Conservation (phyloP, 805 yeast genomes). For the Metschnikowia rubicola region DNA sequence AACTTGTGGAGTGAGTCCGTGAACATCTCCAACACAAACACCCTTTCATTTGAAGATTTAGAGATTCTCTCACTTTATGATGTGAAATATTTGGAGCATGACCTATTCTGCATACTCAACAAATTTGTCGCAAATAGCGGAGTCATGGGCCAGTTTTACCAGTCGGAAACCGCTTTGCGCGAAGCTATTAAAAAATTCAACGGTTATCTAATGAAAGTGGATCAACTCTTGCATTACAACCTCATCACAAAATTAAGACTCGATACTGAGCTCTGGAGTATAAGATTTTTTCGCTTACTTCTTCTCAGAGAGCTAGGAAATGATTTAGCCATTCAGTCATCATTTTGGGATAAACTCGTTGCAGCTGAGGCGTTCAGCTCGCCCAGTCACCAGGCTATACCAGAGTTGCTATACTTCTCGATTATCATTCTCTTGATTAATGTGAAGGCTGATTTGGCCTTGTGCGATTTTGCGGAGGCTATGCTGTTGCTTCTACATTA, state of each 20-base stretch:
- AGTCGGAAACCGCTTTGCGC: constrained; percentile 40
- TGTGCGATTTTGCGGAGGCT: constrained; percentile 52
- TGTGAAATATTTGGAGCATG: constrained; percentile 35
- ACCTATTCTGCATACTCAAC: constrained; percentile 42
- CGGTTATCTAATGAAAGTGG: constrained; percentile 46
- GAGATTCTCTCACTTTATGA: constrained; percentile 40
- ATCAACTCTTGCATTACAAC: constrained; percentile 45
- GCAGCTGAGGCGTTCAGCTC: constrained; percentile 19
- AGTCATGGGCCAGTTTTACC: constrained; percentile 31
- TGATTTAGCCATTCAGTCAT: constrained; percentile 29
- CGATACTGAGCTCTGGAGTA: constrained; percentile 53
- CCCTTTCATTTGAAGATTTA: constrained; percentile 25
- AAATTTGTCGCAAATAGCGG: constrained; percentile 41
- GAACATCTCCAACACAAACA: constrained; percentile 11
- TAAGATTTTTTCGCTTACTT: constrained; percentile 48
- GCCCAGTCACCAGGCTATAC: constrained; percentile 17
- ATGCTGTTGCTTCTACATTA: constrained; percentile 48
- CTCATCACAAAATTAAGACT: constrained; percentile 41
- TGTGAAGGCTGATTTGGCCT: constrained; percentile 41
- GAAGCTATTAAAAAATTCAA: constrained; percentile 49
- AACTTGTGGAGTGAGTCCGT: constrained; percentile 37
- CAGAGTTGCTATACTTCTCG: constrained; percentile 39
- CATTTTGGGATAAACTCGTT: constrained; percentile 50
- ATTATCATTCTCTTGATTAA: constrained; percentile 43
- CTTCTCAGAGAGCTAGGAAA: constrained; percentile 47